Base-by-base conservation (phyloP, 306 rosid genomes). In the Begonia loranthoides region DNA sequence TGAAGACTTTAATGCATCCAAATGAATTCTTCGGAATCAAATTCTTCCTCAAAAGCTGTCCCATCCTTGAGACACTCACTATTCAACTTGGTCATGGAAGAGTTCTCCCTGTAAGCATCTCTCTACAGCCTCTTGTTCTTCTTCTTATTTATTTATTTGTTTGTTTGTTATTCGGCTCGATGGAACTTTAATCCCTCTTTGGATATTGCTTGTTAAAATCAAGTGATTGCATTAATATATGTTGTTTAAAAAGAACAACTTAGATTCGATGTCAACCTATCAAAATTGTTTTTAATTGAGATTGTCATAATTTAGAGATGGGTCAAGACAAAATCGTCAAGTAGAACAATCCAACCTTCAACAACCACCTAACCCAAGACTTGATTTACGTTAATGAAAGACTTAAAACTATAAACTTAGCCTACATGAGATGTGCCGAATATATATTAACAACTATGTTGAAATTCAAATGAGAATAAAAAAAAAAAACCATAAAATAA, bases 41-140 rank as follows among this genome's bases (percentile, higher is more conserved):
- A 9, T 83, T 67, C 50, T 59, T 83, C 49, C 63, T 83, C 13
- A 34, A 47, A 15, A 76, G 78, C 53, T 76, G 73, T 34, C 64
- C 75, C 28, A 3, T 0, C 7, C 19, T 79, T 53, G 61, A 65
- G 50, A 74, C 52, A 33, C 70, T 79, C 12, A 79, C 82, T 4
- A 2, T 83, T 7, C 38, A 64, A 3, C 33, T 74, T 9, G 54
- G 47, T 28, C 49, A 9, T 17, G 50, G 22, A 16, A 34, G 11
- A 33, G 19, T 67, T 15, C 38, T 63, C 54, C 4, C 11, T 0
- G 81, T 73, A 8, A 66, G 75, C 73, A 41, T 6, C 6, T 28
- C 16, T 1, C 49, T 9, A 12, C 14, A 12, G 10, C 14, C 3
- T 9, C 51, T 48, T 48, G 2, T 13, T 10, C 11, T 14, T 38